Base-by-base conservation (phyloP, 2,329 filamentous ascomycete genomes). In the Passalora sequoiae region DNA sequence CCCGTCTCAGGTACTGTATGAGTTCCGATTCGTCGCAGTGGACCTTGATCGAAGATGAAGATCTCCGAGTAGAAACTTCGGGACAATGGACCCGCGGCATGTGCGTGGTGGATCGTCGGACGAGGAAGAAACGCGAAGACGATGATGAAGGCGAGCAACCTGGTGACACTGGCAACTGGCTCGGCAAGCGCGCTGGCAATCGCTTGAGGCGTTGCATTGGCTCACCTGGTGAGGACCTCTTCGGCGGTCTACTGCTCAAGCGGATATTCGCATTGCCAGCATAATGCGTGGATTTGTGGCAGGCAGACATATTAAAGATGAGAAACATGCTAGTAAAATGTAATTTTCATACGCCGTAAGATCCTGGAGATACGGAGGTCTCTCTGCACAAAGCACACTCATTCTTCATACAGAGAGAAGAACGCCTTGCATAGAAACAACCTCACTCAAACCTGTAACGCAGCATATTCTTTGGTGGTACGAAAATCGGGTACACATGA, bases 21-120 rank as follows among this genome's bases (percentile, higher is more conserved):
- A 38, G 32, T n/a, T 39, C 42, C 4, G 49, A 57, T 20, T 44
- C 53, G 9, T 38, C 43, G 38, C 20, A 44, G 1, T 71, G 68
- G 69, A 49, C 61, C 17, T 61, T 70, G 39, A 59, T 56, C 13
- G 52, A 58, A n/a, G 60, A 60, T 0, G 84, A 94, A 65, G 92
- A 98, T 63, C 83, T 98, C 43, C 77, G 92, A 15, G 73, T 98
- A 29, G 92, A 98, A 69, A 94, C 89, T 0, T 71, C 78, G 2
- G 92, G 91, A 1, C 92, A 97, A 70, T 98, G 92, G 92, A 94
- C 89, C 33, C 75, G 87, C 44, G 58, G 92, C 1, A 89, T 92
- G 82, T 89, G 89, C 60, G 75, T 97, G 22, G 72, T 89, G 29
- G 92, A 98, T 70, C 75, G 80, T 25, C 76, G 92, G 32, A 67